These are phyloP conservation scores for Talaromyces funiculosus DNA, from an alignment of 2,329 filamentous ascomycete species.

Conservation along the genomic window DNA sequence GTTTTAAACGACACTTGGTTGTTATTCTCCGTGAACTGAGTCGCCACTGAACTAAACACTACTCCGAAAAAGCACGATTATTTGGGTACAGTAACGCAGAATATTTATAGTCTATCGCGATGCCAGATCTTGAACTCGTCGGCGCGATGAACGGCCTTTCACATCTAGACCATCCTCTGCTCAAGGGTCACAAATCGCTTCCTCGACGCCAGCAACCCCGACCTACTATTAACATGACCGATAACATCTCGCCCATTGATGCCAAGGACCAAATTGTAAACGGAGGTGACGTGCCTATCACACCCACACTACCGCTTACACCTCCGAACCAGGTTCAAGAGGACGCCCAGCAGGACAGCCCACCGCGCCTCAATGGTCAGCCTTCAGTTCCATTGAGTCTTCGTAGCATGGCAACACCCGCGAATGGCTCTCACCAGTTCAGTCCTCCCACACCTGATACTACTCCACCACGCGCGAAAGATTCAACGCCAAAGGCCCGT, in stretches of 20 bases:
- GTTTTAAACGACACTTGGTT: not conserved
- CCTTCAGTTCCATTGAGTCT: conserved; percentile 20
- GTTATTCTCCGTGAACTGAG: not conserved
- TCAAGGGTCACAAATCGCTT: conserved; percentile 39
- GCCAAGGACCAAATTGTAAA: conserved; percentile 22
- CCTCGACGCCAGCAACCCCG: conserved; percentile 30
- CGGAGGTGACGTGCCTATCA: conserved; percentile 18
- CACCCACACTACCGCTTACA: conserved; percentile 34
- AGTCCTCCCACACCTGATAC: conserved; percentile 71
- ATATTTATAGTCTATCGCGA: conserved; percentile 17
- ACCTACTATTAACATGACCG: conserved; percentile 16
- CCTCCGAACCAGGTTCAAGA: conserved; percentile 29
- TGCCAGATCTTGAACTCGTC: conserved; percentile 28
- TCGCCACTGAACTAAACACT: not conserved
- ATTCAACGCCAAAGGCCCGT: conserved; percentile 30
- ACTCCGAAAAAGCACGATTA: not conserved
- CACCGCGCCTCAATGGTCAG: conserved; percentile 2
- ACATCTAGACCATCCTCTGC: conserved; percentile 24
- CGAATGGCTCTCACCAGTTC: conserved; percentile 59
- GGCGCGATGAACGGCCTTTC: conserved; percentile 24
- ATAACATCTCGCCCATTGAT: conserved; percentile 22
- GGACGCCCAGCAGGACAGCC: not conserved
- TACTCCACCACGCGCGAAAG: conserved; percentile 57
- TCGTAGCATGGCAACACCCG: conserved; percentile 22
- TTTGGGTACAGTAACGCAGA: not conserved